Conservation (phyloP, 2,329 filamentous ascomycete species). For the Aplosporella prunicola region DNA sequence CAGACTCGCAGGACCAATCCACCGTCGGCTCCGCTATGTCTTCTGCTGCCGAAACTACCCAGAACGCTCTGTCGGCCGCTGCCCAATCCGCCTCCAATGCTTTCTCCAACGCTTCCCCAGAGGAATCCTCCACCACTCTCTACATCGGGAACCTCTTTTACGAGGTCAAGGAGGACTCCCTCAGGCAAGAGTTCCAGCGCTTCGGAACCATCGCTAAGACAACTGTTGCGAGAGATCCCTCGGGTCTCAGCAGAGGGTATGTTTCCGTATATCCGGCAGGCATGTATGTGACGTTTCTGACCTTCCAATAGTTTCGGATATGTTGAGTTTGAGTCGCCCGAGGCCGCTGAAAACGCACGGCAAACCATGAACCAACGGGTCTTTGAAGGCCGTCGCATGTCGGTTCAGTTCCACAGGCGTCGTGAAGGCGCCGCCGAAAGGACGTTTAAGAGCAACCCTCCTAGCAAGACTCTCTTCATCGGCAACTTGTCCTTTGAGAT, state of each 20-base stretch:
- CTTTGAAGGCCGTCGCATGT: slow-evolving; percentile 54
- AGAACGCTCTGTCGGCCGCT: slow-evolving; percentile 15
- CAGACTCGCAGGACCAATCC: slow-evolving; percentile 7
- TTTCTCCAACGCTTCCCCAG: slow-evolving; percentile 4
- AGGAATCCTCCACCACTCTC: slow-evolving; percentile 33
- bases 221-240: slow-evolving; percentile 50
- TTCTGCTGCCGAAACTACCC: slow-evolving; percentile 18
- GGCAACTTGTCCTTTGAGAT: slow-evolving; percentile 83
- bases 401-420: slow-evolving; percentile 48
- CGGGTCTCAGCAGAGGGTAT: slow-evolving; percentile 62
- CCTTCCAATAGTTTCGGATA: slow-evolving; percentile 51
- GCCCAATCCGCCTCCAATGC: slow-evolving; percentile 18
- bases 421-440: slow-evolving; percentile 12
- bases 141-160: slow-evolving; percentile 64
- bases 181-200: slow-evolving; percentile 50
- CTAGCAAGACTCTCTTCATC: slow-evolving; percentile 64
- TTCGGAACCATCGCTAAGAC: slow-evolving; percentile 47
- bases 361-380: slow-evolving; percentile 49
- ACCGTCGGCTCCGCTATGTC: slow-evolving; percentile 10
- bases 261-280: too few species aligned
- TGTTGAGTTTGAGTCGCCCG: slow-evolving; percentile 47
- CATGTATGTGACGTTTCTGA: slow-evolving; percentile 16
- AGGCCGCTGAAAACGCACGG: slow-evolving; percentile 48
- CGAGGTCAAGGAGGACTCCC: slow-evolving; percentile 52
- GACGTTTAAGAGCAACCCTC: slow-evolving; percentile 19